These are phyloP conservation scores for Wickerhamiella shivajii DNA, from an alignment of 805 yeast genomes.

Conservation along the genomic window DNA sequence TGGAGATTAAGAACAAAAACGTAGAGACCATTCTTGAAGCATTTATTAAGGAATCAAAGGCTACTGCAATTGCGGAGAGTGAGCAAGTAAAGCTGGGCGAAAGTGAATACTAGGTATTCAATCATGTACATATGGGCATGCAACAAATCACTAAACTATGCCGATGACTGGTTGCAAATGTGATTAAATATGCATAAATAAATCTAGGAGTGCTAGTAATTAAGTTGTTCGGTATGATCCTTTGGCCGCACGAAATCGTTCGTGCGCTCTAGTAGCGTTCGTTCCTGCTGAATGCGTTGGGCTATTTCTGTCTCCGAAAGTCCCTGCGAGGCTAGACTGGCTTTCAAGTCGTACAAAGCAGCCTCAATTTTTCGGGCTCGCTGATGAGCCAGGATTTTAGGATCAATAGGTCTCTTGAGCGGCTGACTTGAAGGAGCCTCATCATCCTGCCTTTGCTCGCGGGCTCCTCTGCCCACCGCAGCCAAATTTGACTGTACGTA, in stretches of 20 bases:
- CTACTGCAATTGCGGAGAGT: conserved; percentile 34
- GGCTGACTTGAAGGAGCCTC: neutral
- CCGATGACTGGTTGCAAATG: too few relatives aligned
- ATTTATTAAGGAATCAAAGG: conserved; percentile 37
- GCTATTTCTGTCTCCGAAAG: too few relatives aligned
- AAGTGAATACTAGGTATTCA: too few relatives aligned
- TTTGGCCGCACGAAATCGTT: too few relatives aligned
- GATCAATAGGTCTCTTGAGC: conserved; percentile 12
- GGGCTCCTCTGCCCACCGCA: neutral
- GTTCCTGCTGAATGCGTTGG: too few relatives aligned
- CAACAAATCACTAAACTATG: too few relatives aligned
- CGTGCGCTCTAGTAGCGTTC: too few relatives aligned
- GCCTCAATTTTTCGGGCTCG: conserved; percentile 17
- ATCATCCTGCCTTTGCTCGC: conserved; percentile 2
- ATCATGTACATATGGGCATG: too few relatives aligned
- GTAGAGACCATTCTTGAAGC: conserved; percentile 41
- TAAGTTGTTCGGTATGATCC: too few relatives aligned
- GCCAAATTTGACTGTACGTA: conserved; percentile 21
- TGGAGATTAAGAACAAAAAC: conserved; percentile 41
- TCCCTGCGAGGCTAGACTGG: too few relatives aligned
- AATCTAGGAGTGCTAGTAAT: too few relatives aligned
- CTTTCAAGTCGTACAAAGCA: conserved; percentile 12
- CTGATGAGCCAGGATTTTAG: conserved; percentile 19
- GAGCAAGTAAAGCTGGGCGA: conserved; percentile 19
- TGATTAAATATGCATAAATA: too few relatives aligned